Conservation (phyloP, 2,329 filamentous ascomycete genomes). For the Teratosphaeria zuluensis region DNA sequence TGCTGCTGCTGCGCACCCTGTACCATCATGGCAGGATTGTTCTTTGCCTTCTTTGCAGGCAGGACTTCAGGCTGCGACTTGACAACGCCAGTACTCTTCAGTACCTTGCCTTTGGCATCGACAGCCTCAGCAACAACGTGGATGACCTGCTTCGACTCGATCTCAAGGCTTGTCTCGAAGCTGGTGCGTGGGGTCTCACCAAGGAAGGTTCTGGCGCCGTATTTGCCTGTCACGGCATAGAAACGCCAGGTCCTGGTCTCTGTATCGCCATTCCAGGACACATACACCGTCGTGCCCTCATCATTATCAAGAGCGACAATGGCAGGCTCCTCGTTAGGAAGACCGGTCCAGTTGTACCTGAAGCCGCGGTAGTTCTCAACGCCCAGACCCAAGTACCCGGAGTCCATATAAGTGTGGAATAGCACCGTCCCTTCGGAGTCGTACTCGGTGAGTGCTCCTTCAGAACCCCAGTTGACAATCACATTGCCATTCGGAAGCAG, state of each 20-base stretch:
- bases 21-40: neutral
- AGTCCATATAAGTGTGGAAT: slow-evolving; percentile 35
- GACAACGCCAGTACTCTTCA: neutral
- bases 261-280: slow-evolving; percentile 41
- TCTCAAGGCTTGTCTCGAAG: neutral
- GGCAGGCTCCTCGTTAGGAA: slow-evolving; percentile 32
- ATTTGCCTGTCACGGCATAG: slow-evolving; percentile 20
- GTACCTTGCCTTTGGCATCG: neutral
- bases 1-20: neutral
- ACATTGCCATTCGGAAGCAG: slow-evolving; percentile 41
- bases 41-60: neutral
- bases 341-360: slow-evolving; percentile 32
- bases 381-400: slow-evolving; percentile 21
- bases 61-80: neutral
- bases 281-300: slow-evolving; percentile 32
- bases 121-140: neutral
- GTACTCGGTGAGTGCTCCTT: slow-evolving; percentile 28
- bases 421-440: slow-evolving; percentile 38
- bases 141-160: neutral
- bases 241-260: slow-evolving; percentile 39
- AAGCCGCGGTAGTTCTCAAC: slow-evolving; percentile 41
- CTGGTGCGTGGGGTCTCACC: neutral
- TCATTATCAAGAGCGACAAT: slow-evolving; percentile 14
- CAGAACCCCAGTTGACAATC: slow-evolving; percentile 45
- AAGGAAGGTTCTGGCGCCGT: neutral